phyloP scores from a whole-genome alignment of 2,329 filamentous ascomycete species.

The Cladosporium sp. region DNA sequence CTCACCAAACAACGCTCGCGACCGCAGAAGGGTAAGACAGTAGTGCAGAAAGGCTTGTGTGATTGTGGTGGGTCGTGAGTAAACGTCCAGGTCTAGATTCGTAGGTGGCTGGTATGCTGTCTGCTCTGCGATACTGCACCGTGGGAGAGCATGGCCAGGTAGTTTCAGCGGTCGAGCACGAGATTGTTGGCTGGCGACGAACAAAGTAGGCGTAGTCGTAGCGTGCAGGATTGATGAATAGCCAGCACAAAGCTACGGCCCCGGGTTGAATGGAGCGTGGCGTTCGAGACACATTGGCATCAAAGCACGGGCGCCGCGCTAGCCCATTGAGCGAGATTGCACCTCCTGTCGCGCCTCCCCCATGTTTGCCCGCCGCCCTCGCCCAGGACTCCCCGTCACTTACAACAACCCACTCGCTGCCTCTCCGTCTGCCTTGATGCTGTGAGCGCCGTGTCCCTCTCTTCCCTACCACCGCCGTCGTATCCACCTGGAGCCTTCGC shows the following conservation, averaged over 20 bases:
- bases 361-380: neutral
- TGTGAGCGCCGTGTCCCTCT: constrained; percentile 8
- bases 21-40: constrained; percentile 4
- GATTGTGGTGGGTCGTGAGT: constrained; percentile 6
- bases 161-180: neutral
- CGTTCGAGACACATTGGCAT: constrained; percentile 10
- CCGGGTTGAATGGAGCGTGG: constrained; percentile 8
- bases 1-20: neutral
- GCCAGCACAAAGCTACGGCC: constrained; percentile 1
- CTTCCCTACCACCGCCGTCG: constrained; percentile 6
- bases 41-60: neutral
- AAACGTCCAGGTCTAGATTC: constrained; percentile 14
- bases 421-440: constrained; percentile 6
- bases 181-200: neutral
- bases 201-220: neutral
- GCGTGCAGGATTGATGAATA: neutral
- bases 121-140: neutral
- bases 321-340: constrained; percentile 10
- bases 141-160: neutral
- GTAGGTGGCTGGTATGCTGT: neutral
- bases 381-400: constrained; percentile 2
- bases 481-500: constrained; percentile 20
- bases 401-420: constrained; percentile 7
- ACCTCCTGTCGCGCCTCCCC: constrained; percentile 13
- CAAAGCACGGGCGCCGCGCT: neutral